A percentile compares a stretch with the other conserved stretches of the same genome.
Evolutionary conservation across 2,329 filamentous ascomycete species (phyloP).

Genomic region (Aspergillus hiratsukae): DNA sequence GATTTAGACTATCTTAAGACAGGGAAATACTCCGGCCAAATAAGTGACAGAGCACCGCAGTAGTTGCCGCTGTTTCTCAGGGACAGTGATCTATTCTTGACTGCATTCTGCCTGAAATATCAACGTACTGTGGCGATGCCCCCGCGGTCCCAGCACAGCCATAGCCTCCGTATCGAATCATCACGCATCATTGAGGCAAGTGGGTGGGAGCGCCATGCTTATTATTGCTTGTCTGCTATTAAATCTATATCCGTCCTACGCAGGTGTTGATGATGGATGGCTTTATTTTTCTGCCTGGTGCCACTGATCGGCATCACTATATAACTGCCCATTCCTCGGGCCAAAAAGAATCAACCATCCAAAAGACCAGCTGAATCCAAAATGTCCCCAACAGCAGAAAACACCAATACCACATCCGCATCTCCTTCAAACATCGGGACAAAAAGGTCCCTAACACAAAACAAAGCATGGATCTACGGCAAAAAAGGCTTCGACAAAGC

Average conservation of each 20-base stretch:
- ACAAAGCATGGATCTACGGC: slow-evolving; percentile 38
- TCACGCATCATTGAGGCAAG: neutral
- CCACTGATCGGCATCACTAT: neutral
- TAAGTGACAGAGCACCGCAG: no score
- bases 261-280: neutral
- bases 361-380: neutral
- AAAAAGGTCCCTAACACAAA: slow-evolving; percentile 12
- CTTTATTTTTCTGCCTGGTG: neutral
- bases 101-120: no score
- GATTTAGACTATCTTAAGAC: no score
- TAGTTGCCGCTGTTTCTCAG: no score
- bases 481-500: slow-evolving; percentile 70
- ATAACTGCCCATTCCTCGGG: neutral
- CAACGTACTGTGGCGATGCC: no score
- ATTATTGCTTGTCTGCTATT: neutral
- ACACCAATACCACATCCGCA: neutral
- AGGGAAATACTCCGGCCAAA: no score
- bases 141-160: neutral
- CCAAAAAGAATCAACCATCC: neutral
- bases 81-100: no score
- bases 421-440: neutral
- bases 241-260: neutral
- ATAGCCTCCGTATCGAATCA: neutral
- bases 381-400: neutral
- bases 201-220: neutral